Evolutionary conservation across 164 flowering plant species (phyloP).

Genomic region (Vitis labrusca): DNA sequence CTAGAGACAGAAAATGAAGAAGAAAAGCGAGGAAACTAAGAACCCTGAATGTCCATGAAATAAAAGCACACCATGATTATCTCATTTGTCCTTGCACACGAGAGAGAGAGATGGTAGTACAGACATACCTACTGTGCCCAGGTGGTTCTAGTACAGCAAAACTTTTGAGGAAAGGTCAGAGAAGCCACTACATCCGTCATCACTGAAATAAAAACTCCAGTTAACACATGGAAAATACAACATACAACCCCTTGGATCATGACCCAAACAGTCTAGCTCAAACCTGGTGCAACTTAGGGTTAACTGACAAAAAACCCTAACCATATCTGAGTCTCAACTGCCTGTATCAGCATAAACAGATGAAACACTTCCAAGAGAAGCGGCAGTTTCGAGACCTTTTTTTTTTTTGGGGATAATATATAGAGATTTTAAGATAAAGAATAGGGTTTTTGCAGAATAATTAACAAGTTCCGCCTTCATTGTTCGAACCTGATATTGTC

Average conservation of each 20-base stretch:
- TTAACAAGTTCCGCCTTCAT: too few species aligned
- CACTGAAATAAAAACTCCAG: neutral
- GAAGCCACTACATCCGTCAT: neutral
- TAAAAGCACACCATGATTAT: constrained; percentile 7
- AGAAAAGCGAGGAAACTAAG: neutral
- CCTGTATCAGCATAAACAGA: neutral
- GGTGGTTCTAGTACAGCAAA: neutral
- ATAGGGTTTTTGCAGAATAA: too few species aligned
- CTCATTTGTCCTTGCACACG: neutral
- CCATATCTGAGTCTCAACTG: constrained; percentile 1
- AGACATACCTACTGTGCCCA: constrained; percentile 15
- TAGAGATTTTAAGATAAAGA: too few species aligned
- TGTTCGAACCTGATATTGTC: too few species aligned
- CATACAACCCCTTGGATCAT: constrained; percentile 1
- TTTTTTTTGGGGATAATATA: neutral
- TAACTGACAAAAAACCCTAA: constrained; percentile 4
- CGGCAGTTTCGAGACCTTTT: neutral
- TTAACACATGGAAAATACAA: neutral
- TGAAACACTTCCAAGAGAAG: neutral
- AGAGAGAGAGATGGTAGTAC: constrained; percentile 2
- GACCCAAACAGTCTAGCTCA: neutral
- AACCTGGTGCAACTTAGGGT: neutral
- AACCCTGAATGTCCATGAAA: constrained; percentile 1
- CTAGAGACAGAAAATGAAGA: neutral
- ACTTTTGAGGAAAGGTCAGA: neutral